Evolutionary conservation across 352 stramenopile species (phyloP).

Genomic region (Phytophthora tubulina): DNA sequence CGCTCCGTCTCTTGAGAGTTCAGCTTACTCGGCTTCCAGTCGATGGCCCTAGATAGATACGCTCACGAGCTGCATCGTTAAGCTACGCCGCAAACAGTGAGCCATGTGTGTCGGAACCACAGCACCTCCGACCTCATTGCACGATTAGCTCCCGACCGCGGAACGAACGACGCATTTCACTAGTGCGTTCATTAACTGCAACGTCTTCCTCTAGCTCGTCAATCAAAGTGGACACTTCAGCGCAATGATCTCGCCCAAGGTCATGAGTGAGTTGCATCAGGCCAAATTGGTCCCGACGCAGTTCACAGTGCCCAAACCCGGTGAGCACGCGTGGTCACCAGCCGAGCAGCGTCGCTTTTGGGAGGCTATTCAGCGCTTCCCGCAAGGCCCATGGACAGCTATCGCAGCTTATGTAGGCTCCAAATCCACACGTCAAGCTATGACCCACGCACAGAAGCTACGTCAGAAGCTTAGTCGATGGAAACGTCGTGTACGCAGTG

Average conservation of each 20-base stretch:
- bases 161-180: conserved; percentile 17
- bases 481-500: conserved; percentile 57
- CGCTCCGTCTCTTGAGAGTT: conserved; percentile 38
- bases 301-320: conserved; percentile 65
- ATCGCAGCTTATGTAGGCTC: conserved; percentile 71
- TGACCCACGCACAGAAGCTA: conserved; percentile 78
- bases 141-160: conserved; percentile 30
- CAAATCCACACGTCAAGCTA: conserved; percentile 71
- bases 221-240: background rate
- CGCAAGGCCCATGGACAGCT: conserved; percentile 67
- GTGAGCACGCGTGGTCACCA: conserved; percentile 60
- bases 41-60: conserved; percentile 28
- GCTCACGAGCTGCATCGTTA: conserved; percentile 20
- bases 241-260: conserved; percentile 65
- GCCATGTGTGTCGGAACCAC: conserved; percentile 24
- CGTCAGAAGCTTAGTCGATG: conserved; percentile 72
- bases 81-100: conserved; percentile 23
- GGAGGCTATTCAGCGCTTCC: conserved; percentile 68
- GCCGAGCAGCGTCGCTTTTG: conserved; percentile 63
- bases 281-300: conserved; percentile 65
- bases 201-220: conserved; percentile 3
- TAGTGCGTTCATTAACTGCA: conserved; percentile 17
- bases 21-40: conserved; percentile 28
- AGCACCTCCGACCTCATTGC: conserved; percentile 35
- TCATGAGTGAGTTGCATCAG: conserved; percentile 67